Conservation (phyloP, 306 rosid genomes). For the Fragaria ananassa region DNA sequence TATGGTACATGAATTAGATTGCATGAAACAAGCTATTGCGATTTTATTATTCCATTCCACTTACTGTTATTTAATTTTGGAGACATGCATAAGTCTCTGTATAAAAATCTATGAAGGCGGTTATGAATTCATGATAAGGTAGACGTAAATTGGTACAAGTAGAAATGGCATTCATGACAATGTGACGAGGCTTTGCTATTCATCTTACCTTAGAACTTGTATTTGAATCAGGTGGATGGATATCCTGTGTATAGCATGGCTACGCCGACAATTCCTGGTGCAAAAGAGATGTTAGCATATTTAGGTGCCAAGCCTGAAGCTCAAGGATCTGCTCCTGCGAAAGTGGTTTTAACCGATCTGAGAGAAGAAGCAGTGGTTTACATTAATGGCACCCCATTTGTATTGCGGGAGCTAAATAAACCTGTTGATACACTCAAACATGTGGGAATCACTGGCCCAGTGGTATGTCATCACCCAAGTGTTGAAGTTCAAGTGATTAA, state of each 20-base stretch:
- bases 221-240: constrained; percentile 61
- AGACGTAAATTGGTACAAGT: neutral
- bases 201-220: constrained; percentile 21
- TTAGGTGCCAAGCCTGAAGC: constrained; percentile 56
- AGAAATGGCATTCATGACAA: neutral
- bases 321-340: constrained; percentile 42
- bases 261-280: constrained; percentile 83
- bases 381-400: constrained; percentile 76
- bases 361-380: constrained; percentile 90
- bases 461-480: constrained; percentile 47
- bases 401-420: constrained; percentile 79
- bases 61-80: neutral
- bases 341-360: constrained; percentile 72
- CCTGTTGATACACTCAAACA: constrained; percentile 89
- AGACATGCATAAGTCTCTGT: neutral
- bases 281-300: constrained; percentile 74
- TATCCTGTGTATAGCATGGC: constrained; percentile 92
- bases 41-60: neutral
- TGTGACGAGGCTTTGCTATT: constrained; percentile 4
- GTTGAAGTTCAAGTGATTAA: constrained; percentile 23
- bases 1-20: neutral
- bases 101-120: neutral
- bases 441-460: constrained; percentile 81
- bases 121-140: neutral
- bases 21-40: neutral